Evolutionary conservation across 441 rosid species (phyloP).

Genomic region (Brassica hybrid): DNA sequence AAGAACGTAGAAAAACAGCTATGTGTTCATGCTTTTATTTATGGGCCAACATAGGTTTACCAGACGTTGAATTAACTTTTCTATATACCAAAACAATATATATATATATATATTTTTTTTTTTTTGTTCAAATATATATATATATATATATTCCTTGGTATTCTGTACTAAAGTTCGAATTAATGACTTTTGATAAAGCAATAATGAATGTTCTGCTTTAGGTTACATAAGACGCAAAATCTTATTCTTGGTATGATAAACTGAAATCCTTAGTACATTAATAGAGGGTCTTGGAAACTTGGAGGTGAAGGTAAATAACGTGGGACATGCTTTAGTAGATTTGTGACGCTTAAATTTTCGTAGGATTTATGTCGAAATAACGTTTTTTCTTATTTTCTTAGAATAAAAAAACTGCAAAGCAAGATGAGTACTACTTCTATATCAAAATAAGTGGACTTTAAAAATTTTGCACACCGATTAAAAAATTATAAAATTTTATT

Average conservation of each 20-base stretch:
- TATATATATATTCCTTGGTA: not conserved
- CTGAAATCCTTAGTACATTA: not conserved
- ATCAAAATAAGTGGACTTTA: too few relatives aligned
- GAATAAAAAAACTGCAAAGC: not conserved
- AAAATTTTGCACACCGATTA: too few relatives aligned
- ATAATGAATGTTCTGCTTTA: constrained; percentile 35
- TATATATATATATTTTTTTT: too few relatives aligned
- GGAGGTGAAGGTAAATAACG: constrained; percentile 12
- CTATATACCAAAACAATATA: not conserved
- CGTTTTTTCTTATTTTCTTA: not conserved
- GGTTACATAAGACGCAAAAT: constrained; percentile 33
- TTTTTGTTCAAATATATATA: too few relatives aligned
- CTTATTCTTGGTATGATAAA: not conserved
- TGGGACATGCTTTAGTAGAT: not conserved
- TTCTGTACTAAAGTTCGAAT: constrained; percentile 23
- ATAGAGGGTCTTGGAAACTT: not conserved
- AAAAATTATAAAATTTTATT: too few relatives aligned
- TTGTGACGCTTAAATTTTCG: not conserved
- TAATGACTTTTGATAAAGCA: constrained; percentile 35
- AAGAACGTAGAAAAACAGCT: not conserved
- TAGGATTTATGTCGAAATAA: constrained; percentile 7
- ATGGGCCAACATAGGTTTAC: constrained; percentile 28
- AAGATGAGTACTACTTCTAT: not conserved
- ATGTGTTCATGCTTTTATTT: constrained; percentile 20
- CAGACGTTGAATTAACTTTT: constrained; percentile 13